Base-by-base conservation (phyloP, 2,329 filamentous ascomycete genomes). In the Epichloe bromicola region DNA sequence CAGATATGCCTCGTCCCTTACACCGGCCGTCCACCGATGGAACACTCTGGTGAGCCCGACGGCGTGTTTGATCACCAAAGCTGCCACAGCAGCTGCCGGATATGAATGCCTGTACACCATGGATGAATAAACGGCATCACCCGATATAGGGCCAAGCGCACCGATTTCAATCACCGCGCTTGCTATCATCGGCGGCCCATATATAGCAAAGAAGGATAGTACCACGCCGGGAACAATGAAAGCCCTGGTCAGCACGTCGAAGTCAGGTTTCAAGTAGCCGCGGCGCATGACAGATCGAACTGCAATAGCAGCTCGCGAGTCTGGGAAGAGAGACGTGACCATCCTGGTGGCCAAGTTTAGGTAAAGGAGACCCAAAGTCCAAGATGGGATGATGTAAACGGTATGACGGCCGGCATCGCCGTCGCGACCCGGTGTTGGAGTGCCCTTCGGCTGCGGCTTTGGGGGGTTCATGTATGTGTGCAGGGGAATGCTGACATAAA, bases 1-100 rank as follows among this genome's bases (percentile, higher is more conserved):
- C 43, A 98, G 72, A 65, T 98, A 98, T 0, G 95, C 90, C 68
- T 98, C 94, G 65, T 98, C 94, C 39, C 88, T 76, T 45, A 98
- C 88, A 52, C 84, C 80, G 52, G 82, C 75, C 59, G 86, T 81
- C 90, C 91, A 97, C 19, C 80, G 72, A 45, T 79, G 77, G 48
- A 93, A 76, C 49, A 88, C 76, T 44, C 76, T 69, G 8, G 77
- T 61, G n/a, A 83, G 63, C 11, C 76, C 74, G 61, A 77, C 61
- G 2, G 69, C 63, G 33, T 74, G 65, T 51, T 59, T 65, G 3
- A 71, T 59, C 3, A 67, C 60, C 5, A 78, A 58, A 2, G 75
- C 71, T 20, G 78, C 65, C 3, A 79, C 66, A 2, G 75, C 74
- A 20, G 77, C 71, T 5, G 76, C 62, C 0, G 93, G 93, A 65